phyloP scores from a whole-genome alignment of 352 stramenopile genomes.

The Phytophthora capsici region DNA sequence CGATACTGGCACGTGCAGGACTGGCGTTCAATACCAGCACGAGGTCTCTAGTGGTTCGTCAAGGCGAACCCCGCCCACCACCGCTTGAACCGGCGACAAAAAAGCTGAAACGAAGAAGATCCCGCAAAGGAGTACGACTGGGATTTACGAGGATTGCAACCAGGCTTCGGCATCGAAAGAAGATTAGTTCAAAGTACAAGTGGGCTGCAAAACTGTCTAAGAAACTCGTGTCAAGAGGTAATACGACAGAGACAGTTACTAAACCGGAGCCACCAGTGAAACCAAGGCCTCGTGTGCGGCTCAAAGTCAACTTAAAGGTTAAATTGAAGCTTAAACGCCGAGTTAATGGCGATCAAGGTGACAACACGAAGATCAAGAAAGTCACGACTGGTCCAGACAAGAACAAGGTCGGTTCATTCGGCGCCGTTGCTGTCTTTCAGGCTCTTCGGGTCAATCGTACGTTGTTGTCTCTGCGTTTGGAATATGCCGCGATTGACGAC shows the following conservation, averaged over 20 bases:
- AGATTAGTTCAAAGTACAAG: not conserved
- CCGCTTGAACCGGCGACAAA: conserved; percentile 1
- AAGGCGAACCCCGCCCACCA: conserved; percentile 14
- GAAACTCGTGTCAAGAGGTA: conserved; percentile 1
- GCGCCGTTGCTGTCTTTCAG: conserved; percentile 57
- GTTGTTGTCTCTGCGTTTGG: conserved; percentile 56
- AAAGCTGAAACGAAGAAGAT: conserved; percentile 22
- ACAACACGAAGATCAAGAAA: conserved; percentile 8
- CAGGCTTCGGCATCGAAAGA: conserved; percentile 21
- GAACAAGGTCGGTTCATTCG: conserved; percentile 32
- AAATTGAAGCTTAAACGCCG: conserved; percentile 12
- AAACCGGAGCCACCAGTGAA: not conserved
- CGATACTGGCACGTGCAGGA: conserved; percentile 41
- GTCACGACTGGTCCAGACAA: conserved; percentile 13
- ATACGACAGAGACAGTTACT: not conserved
- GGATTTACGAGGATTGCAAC: conserved; percentile 9
- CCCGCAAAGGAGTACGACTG: not conserved
- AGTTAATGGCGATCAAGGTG: not conserved
- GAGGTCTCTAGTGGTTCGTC: conserved; percentile 38
- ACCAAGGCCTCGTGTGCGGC: not conserved
- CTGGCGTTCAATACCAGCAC: conserved; percentile 54
- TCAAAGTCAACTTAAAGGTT: conserved; percentile 18
- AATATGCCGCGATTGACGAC: conserved; percentile 59
- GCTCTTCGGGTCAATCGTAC: conserved; percentile 57
- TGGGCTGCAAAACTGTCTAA: conserved; percentile 2